These are phyloP conservation scores for Spathaspora girioi DNA, from an alignment of 805 yeast species.

Conservation along the genomic window DNA sequence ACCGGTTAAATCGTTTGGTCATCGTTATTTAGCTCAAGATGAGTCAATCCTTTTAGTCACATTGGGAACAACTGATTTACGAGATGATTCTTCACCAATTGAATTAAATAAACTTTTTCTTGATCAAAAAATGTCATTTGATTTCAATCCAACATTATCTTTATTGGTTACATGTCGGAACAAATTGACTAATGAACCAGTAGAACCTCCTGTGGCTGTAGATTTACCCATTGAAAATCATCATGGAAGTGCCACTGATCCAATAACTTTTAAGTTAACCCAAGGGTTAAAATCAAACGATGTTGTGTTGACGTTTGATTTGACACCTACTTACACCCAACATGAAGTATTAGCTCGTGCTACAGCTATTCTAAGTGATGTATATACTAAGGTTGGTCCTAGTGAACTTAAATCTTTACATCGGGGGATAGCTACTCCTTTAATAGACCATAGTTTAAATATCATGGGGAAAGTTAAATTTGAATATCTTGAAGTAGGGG, in stretches of 20 bases:
- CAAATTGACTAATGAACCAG: conserved; percentile 20
- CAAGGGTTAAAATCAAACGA: conserved; percentile 45
- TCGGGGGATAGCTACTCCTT: conserved; percentile 66
- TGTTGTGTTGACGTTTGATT: conserved; percentile 69
- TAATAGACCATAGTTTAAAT: conserved; percentile 70
- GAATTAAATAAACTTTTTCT: conserved; percentile 60
- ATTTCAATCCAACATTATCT: conserved; percentile 83
- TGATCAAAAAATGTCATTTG: conserved; percentile 60
- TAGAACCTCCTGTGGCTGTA: conserved; percentile 57
- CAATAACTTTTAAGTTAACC: conserved; percentile 66
- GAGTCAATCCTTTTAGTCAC: conserved; percentile 78
- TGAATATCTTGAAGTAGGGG: conserved; percentile 65
- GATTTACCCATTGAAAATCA: conserved; percentile 85
- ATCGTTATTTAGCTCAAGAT: conserved; percentile 57
- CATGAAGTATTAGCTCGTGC: conserved; percentile 67
- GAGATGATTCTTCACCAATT: conserved; percentile 57
- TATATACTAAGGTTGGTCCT: conserved; percentile 64
- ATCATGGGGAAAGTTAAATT: conserved; percentile 75
- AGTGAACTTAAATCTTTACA: conserved; percentile 59
- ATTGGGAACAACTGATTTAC: conserved; percentile 78
- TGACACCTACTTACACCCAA: conserved; percentile 78
- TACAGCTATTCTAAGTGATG: conserved; percentile 63
- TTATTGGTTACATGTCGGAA: conserved; percentile 51
- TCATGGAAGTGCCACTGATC: conserved; percentile 64
- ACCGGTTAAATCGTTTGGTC: conserved; percentile 83